Conservation (phyloP, 83 land plant genomes). For the Isoetes engelmannii region DNA sequence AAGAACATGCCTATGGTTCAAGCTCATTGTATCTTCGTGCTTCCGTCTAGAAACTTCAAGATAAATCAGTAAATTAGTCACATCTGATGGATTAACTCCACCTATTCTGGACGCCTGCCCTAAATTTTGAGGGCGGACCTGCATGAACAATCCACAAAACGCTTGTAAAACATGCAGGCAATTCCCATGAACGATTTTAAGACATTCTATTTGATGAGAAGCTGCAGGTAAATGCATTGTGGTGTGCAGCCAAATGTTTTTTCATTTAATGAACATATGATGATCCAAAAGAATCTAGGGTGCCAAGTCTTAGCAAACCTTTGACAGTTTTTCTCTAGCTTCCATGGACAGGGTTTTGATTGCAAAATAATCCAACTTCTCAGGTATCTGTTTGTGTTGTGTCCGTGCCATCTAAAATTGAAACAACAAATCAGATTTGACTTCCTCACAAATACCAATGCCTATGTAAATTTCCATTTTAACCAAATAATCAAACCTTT, state of each 20-base stretch:
- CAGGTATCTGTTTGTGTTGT: conserved; percentile 70
- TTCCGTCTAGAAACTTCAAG: conserved; percentile 41
- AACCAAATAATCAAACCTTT: conserved; percentile 42
- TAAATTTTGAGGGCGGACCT: conserved; percentile 83
- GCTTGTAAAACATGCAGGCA: neutral
- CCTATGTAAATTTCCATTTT: neutral
- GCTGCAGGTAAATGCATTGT: neutral
- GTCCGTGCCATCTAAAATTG: conserved; percentile 55
- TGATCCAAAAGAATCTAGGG: neutral
- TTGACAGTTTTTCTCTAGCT: conserved; percentile 87
- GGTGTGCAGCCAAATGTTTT: neutral
- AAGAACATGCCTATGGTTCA: neutral
- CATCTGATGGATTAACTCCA: conserved; percentile 92
- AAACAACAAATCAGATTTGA: neutral
- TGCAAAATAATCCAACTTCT: conserved; percentile 66
- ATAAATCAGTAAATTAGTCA: conserved; percentile 71
- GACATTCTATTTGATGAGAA: neutral
- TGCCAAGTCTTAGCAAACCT: conserved; percentile 34
- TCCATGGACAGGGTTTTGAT: conserved; percentile 72
- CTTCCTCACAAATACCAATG: neutral
- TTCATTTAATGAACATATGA: neutral
- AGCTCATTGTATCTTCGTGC: neutral
- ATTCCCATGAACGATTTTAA: neutral
- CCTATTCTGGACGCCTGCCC: conserved; percentile 97
- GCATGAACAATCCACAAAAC: conserved; percentile 12